Conservation (phyloP, 495 filamentous ascomycete genomes). For the Daldinia vernicosa region DNA sequence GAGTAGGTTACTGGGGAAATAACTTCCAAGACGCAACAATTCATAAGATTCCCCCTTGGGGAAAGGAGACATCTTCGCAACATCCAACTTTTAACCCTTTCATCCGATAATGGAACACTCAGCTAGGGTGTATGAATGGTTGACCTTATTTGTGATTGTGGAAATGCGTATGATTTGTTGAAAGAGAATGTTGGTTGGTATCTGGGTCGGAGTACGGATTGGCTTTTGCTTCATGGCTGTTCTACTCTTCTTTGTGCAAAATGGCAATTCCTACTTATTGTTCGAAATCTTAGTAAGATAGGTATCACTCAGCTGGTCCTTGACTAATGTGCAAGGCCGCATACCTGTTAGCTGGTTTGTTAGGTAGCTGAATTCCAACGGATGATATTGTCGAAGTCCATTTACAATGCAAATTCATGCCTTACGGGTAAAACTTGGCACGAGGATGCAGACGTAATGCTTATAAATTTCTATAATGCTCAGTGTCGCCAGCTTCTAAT, state of each 20-base stretch:
- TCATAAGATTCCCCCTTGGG: background rate
- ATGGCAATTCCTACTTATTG: background rate
- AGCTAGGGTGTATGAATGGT: background rate
- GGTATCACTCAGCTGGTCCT: background rate
- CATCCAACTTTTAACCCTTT: background rate
- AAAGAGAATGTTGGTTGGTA: background rate
- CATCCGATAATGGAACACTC: background rate
- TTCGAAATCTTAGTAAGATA: background rate
- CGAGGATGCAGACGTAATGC: background rate
- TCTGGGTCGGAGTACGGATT: background rate
- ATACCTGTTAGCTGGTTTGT: background rate
- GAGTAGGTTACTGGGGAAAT: slow-evolving; percentile 45
- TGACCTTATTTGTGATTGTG: background rate
- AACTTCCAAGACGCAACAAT: slow-evolving; percentile 34
- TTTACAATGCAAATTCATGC: background rate
- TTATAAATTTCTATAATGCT: background rate
- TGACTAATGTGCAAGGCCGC: background rate
- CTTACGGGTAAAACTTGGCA: background rate
- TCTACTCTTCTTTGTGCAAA: background rate
- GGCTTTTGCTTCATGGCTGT: background rate
- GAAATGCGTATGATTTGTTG: background rate
- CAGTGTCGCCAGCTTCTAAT: background rate
- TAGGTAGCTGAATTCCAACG: background rate
- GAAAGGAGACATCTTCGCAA: background rate
- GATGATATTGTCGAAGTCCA: background rate